Evolutionary conservation across 2,329 filamentous ascomycete species (phyloP).

Genomic region (Calonectria hawksworthii): DNA sequence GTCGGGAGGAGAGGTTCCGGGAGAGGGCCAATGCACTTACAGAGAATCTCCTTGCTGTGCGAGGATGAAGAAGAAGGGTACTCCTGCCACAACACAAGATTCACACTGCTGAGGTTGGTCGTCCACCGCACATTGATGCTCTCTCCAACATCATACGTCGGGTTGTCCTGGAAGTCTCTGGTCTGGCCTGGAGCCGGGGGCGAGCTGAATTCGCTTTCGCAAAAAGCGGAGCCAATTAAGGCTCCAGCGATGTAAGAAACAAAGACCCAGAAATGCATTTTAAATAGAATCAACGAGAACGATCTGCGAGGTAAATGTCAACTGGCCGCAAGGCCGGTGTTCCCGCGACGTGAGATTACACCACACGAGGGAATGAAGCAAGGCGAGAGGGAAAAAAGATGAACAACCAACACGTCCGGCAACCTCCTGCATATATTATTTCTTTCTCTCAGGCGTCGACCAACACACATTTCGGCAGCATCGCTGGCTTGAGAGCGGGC

Average conservation of each 20-base stretch:
- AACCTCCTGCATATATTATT: background rate
- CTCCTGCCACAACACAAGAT: background rate
- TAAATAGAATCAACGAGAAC: background rate
- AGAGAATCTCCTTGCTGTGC: background rate
- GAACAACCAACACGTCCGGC: background rate
- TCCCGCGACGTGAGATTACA: background rate
- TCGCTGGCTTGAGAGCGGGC: background rate
- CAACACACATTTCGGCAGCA: background rate
- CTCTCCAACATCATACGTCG: background rate
- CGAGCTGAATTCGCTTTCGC: background rate
- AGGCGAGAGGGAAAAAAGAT: background rate
- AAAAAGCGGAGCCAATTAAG: background rate
- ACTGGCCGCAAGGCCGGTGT: background rate
- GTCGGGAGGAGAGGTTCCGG: background rate
- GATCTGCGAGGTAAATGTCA: background rate
- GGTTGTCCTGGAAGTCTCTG: background rate
- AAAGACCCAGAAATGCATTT: background rate
- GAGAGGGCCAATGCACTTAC: background rate
- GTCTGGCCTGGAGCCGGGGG: background rate
- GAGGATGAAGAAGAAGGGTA: background rate
- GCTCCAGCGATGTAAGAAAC: background rate
- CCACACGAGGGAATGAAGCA: background rate
- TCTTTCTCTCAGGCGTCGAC: background rate
- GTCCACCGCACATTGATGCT: background rate
- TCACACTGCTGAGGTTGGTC: background rate